Percentiles rank a stretch among this genome's conserved stretches.
Evolutionary conservation across 176 grass and related monocot species (phyloP).

Genomic region (Melocanna baccifera): DNA sequence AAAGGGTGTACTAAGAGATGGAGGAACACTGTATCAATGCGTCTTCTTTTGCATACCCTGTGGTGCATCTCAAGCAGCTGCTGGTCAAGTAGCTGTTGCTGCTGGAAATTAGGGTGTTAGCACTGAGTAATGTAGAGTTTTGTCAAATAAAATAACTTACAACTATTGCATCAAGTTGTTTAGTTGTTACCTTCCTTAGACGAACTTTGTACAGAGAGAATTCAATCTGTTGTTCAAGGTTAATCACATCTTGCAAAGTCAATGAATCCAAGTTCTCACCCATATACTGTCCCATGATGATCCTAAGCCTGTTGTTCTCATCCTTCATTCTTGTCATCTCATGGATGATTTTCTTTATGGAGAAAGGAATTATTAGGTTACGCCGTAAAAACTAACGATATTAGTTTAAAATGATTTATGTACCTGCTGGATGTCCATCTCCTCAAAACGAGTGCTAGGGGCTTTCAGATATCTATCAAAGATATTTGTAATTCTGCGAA

Average conservation of each 20-base stretch:
- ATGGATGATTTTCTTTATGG: slow-evolving; percentile 52
- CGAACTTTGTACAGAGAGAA: slow-evolving; percentile 57
- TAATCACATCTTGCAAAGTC: slow-evolving; percentile 42
- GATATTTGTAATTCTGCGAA: slow-evolving; percentile 54
- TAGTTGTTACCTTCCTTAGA: slow-evolving; percentile 43
- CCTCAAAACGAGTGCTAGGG: slow-evolving; percentile 68
- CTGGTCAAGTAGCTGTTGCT: slow-evolving; percentile 60
- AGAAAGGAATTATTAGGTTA: not conserved
- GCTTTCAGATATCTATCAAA: slow-evolving; percentile 77
- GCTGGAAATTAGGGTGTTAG: slow-evolving; percentile 5
- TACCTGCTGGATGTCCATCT: slow-evolving; percentile 63
- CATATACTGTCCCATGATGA: slow-evolving; percentile 48
- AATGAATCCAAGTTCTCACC: slow-evolving; percentile 50
- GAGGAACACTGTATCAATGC: not conserved
- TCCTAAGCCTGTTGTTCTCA: slow-evolving; percentile 55
- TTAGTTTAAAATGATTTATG: not conserved
- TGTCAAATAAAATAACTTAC: not conserved
- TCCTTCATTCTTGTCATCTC: slow-evolving; percentile 76
- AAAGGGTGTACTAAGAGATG: not conserved
- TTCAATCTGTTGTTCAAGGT: slow-evolving; percentile 61
- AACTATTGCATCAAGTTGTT: not conserved
- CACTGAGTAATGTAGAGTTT: not conserved
- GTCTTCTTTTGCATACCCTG: slow-evolving; percentile 43
- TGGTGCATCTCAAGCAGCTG: slow-evolving; percentile 43
- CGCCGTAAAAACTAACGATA: not conserved